Conservation (phyloP, 2,329 filamentous ascomycete genomes). For the Bipolaris victoriae region DNA sequence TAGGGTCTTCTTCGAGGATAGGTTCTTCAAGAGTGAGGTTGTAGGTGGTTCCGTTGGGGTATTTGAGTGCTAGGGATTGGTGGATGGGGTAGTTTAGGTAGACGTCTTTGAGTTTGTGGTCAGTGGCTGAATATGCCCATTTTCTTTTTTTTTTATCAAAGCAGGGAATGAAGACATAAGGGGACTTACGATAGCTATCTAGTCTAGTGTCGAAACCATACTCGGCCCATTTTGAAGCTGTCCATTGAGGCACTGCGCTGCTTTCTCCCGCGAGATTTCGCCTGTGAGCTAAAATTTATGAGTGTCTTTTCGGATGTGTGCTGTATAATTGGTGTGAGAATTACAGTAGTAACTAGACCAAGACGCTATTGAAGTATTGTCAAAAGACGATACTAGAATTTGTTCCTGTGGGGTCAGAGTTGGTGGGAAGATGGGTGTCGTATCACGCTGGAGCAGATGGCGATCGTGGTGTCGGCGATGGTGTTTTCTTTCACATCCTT, state of each 20-base stretch:
- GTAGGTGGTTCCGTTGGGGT: constrained; percentile 39
- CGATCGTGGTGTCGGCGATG: constrained; percentile 18
- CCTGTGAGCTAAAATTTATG: constrained; percentile 29
- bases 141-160: background rate
- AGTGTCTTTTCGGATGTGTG: background rate
- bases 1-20: constrained; percentile 38
- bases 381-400: constrained; percentile 48
- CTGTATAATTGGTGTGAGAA: background rate
- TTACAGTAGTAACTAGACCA: constrained; percentile 46
- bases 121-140: background rate
- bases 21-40: constrained; percentile 39
- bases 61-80: constrained; percentile 39
- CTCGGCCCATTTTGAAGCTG: constrained; percentile 39
- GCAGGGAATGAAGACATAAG: background rate
- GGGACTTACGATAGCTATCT: constrained; percentile 39
- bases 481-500: constrained; percentile 9
- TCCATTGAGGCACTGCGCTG: constrained; percentile 48
- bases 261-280: constrained; percentile 39
- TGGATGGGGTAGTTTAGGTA: constrained; percentile 46
- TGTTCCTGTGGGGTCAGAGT: constrained; percentile 43
- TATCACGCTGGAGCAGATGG: constrained; percentile 31
- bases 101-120: constrained; percentile 1
- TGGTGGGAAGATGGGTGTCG: constrained; percentile 36
- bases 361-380: constrained; percentile 46
- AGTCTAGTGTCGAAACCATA: constrained; percentile 40